Percentiles rank a stretch among this genome's conserved stretches.
Conservation (phyloP, 169 alveolate genomes). For the Cyclospora cayetanensis region DNA sequence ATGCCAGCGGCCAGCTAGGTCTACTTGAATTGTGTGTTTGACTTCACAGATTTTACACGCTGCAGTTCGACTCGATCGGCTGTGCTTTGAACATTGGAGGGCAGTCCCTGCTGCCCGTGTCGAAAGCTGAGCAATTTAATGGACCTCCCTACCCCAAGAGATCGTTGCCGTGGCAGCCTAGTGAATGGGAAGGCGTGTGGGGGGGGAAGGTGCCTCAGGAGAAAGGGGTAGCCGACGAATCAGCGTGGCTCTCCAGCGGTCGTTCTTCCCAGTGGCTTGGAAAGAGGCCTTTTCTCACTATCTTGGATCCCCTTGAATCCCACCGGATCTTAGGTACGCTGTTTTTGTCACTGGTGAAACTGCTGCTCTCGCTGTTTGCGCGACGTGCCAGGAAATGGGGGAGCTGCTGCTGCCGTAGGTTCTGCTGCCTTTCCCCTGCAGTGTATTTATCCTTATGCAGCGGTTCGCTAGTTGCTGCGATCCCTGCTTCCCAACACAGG, state of each 20-base stretch:
- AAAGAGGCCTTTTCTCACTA: neutral
- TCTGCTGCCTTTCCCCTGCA: neutral
- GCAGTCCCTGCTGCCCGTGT: neutral
- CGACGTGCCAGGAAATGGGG: neutral
- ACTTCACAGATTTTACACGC: neutral
- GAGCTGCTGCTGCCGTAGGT: neutral
- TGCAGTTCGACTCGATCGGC: neutral
- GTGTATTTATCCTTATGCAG: neutral
- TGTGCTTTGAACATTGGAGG: neutral
- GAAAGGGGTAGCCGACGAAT: neutral
- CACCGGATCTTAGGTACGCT: constrained; percentile 13
- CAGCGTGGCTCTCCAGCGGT: neutral
- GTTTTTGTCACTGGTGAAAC: neutral
- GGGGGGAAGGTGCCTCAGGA: neutral
- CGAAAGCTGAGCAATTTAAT: neutral
- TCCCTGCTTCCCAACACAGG: neutral
- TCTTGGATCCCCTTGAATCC: constrained; percentile 38
- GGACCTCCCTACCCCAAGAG: neutral
- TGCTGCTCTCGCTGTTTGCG: neutral
- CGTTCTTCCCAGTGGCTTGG: constrained; percentile 2
- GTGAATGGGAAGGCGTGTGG: neutral
- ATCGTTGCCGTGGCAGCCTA: neutral
- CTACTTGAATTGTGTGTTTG: no score
- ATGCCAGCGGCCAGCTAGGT: no score
- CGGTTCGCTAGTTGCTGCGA: neutral